These are phyloP conservation scores for Pleoardoris graminearum DNA, from an alignment of 2,329 filamentous ascomycete species.

Conservation along the genomic window DNA sequence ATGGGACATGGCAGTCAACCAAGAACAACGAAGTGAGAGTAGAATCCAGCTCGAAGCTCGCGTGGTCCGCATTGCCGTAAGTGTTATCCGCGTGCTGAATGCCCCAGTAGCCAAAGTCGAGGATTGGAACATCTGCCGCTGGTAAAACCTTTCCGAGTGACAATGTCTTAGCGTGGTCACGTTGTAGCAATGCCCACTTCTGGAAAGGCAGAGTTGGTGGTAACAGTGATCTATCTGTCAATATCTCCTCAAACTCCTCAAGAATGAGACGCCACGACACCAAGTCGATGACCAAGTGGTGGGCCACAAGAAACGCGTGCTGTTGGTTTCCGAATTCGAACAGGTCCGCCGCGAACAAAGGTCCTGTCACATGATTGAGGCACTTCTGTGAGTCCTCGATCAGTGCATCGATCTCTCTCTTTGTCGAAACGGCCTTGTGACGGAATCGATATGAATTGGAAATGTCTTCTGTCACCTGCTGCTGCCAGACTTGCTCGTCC, in stretches of 20 bases:
- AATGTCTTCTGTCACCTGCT: constrained; percentile 38
- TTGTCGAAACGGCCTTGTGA: constrained; percentile 22
- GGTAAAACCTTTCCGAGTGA: constrained; percentile 30
- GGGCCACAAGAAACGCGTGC: constrained; percentile 40
- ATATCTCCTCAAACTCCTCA: constrained; percentile 49
- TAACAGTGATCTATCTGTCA: constrained; percentile 38
- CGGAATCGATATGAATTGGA: constrained; percentile 35
- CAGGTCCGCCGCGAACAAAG: constrained; percentile 41
- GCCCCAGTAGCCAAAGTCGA: constrained; percentile 47
- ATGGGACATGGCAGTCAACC: constrained; percentile 45
- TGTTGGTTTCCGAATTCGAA: constrained; percentile 39
- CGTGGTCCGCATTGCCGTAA: constrained; percentile 42
- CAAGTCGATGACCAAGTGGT: constrained; percentile 49
- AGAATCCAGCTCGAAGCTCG: constrained; percentile 37
- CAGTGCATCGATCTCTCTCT: constrained; percentile 32
- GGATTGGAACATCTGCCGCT: constrained; percentile 32
- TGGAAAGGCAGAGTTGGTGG: constrained; percentile 42
- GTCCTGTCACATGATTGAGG: constrained; percentile 29
- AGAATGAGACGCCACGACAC: constrained; percentile 54
- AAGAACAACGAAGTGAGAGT: constrained; percentile 32
- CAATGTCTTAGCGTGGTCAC: constrained; percentile 36
- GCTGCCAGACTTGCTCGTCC: constrained; percentile 33
- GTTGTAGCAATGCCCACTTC: constrained; percentile 45
- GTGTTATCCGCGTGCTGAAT: constrained; percentile 43
- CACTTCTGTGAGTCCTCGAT: constrained; percentile 38